Percentiles rank a stretch among this genome's conserved stretches.
phyloP scores from a whole-genome alignment of 805 yeast species.

The Monosporozyma solicola region DNA sequence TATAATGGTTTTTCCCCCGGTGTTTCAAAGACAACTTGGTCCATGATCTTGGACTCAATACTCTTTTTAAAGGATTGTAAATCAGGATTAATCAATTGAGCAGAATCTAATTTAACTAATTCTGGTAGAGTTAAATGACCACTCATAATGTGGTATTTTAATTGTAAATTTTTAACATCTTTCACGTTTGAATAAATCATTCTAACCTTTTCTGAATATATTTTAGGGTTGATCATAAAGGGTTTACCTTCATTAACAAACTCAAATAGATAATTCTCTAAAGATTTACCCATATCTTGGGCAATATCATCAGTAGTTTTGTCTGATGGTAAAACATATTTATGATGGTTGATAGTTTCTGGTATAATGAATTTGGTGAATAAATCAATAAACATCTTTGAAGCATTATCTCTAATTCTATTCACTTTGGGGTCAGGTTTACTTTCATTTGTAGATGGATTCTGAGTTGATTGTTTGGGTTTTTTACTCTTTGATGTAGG shows the following conservation, averaged over 20 bases:
- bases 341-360: constrained; percentile 12
- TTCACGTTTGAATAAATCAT: constrained; percentile 52
- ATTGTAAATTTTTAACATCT: constrained; percentile 46
- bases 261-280: constrained; percentile 43
- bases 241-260: background rate
- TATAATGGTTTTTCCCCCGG: constrained; percentile 50
- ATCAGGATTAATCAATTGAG: constrained; percentile 73
- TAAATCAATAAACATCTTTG: constrained; percentile 41
- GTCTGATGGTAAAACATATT: constrained; percentile 25
- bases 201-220: constrained; percentile 61
- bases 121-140: constrained; percentile 46
- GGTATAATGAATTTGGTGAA: constrained; percentile 33
- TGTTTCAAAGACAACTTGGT: constrained; percentile 56
- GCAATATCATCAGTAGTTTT: constrained; percentile 30
- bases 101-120: constrained; percentile 56
- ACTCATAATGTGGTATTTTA: constrained; percentile 49
- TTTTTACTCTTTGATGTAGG: constrained; percentile 4
- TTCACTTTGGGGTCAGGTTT: constrained; percentile 8
- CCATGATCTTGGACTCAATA: constrained; percentile 59
- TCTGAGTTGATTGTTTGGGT: background rate
- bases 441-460: background rate
- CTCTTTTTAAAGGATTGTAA: constrained; percentile 59
- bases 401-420: constrained; percentile 41
- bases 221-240: constrained; percentile 3
- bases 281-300: constrained; percentile 37